Evolutionary conservation across 1,284 basidiomycete species (phyloP).

Genomic region (Tilletia caries): DNA sequence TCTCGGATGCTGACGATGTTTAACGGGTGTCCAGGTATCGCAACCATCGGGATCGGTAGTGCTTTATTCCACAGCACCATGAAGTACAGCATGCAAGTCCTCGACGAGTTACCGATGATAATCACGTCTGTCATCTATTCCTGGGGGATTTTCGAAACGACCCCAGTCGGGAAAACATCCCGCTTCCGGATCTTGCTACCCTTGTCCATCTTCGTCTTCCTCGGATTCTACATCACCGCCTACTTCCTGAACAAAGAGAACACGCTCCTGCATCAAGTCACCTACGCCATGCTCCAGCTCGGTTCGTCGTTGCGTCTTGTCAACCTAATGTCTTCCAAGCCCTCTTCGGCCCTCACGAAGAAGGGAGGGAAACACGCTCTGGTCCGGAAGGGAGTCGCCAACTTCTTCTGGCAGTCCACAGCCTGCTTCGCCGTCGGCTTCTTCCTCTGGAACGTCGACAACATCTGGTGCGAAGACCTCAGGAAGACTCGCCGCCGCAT

Average conservation of each 20-base stretch:
- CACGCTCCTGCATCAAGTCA: slow-evolving; percentile 60
- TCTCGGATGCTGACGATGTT: no score
- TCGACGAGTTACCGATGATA: slow-evolving; percentile 54
- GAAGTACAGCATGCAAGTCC: slow-evolving; percentile 44
- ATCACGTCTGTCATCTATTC: slow-evolving; percentile 35
- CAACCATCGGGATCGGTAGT: slow-evolving; percentile 39
- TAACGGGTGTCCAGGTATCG: no score
- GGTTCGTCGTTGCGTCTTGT: slow-evolving; percentile 42
- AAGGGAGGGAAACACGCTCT: slow-evolving; percentile 16
- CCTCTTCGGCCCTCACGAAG: slow-evolving; percentile 23
- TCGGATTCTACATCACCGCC: slow-evolving; percentile 34
- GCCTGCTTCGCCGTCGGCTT: slow-evolving; percentile 55
- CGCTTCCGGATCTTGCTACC: slow-evolving; percentile 29
- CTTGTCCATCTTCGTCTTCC: slow-evolving; percentile 22
- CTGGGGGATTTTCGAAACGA: slow-evolving; percentile 43
- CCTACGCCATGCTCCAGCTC: slow-evolving; percentile 57
- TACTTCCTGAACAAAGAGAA: slow-evolving; percentile 57
- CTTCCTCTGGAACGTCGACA: slow-evolving; percentile 60
- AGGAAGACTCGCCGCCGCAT: slow-evolving; percentile 27
- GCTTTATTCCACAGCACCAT: slow-evolving; percentile 50
- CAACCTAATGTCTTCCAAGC: slow-evolving; percentile 36
- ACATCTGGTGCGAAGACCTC: slow-evolving; percentile 56
- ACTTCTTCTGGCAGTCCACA: slow-evolving; percentile 27
- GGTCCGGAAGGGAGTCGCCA: slow-evolving; percentile 20
- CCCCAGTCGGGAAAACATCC: slow-evolving; percentile 21